A percentile compares a stretch with the other conserved stretches of the same genome.
These are phyloP conservation scores for Phytophthora niederhauseri DNA, from an alignment of 352 stramenopile species.

Conservation along the genomic window DNA sequence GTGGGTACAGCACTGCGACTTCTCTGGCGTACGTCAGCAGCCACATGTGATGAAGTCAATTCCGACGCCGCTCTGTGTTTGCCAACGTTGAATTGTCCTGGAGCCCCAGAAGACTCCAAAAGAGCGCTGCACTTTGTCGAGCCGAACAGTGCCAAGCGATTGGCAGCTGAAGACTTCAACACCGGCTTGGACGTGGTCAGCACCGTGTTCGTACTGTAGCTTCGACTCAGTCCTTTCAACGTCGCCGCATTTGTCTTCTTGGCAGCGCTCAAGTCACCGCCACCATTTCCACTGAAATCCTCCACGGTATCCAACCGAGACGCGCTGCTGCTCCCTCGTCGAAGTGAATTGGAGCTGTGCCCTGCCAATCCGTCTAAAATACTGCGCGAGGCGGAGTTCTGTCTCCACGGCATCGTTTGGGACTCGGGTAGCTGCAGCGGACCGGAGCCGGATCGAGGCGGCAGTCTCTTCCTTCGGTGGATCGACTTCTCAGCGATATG, in stretches of 20 bases:
- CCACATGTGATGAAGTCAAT: background rate
- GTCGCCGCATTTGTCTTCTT: slow-evolving; percentile 30
- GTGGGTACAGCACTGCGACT: slow-evolving; percentile 19
- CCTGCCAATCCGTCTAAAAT: slow-evolving; percentile 5
- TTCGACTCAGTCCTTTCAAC: slow-evolving; percentile 30
- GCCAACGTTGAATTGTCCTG: background rate
- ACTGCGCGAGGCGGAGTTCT: slow-evolving; percentile 8
- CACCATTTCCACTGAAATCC: background rate
- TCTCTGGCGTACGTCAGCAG: slow-evolving; percentile 8
- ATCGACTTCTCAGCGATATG: slow-evolving; percentile 60
- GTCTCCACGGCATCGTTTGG: slow-evolving; percentile 25
- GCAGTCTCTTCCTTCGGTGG: slow-evolving; percentile 47
- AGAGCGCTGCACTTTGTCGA: slow-evolving; percentile 32
- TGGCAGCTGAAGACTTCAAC: slow-evolving; percentile 29
- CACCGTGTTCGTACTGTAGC: slow-evolving; percentile 22
- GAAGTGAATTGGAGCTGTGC: slow-evolving; percentile 1
- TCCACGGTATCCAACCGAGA: slow-evolving; percentile 2
- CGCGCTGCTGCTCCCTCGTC: slow-evolving; percentile 1
- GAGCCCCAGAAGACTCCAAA: slow-evolving; percentile 14
- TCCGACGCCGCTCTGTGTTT: slow-evolving; percentile 17
- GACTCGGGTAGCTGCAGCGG: slow-evolving; percentile 30
- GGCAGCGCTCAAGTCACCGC: background rate
- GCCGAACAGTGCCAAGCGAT: slow-evolving; percentile 29
- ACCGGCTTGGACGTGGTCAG: slow-evolving; percentile 25
- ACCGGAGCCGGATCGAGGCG: slow-evolving; percentile 26